These are phyloP conservation scores for Firmiana major DNA, from an alignment of 345 rosid genomes.

Conservation along the genomic window DNA sequence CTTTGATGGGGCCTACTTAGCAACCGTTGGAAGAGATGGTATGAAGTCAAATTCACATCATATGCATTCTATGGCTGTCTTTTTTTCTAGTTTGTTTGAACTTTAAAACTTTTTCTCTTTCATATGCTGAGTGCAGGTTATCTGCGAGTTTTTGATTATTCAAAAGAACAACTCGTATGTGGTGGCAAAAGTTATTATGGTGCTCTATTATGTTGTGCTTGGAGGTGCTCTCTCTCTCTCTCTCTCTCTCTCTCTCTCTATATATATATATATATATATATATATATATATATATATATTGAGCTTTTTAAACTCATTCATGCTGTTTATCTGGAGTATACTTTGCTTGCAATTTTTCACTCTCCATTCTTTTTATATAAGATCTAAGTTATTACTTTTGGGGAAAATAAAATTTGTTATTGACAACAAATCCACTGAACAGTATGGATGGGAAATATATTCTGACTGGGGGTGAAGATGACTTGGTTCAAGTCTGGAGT, in stretches of 20 bases:
- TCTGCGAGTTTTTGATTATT: conserved; percentile 89
- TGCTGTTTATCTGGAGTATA: conserved; percentile 3
- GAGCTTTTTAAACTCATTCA: not conserved
- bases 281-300: not conserved
- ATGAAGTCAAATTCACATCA: not conserved
- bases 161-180: conserved; percentile 50
- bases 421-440: conserved; percentile 34
- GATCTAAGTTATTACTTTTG: not conserved
- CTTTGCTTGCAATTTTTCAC: not conserved
- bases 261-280: too few species aligned
- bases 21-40: conserved; percentile 99
- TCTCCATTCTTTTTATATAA: conserved; percentile 2
- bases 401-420: not conserved
- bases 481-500: conserved; percentile 99
- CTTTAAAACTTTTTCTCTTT: conserved; percentile 9
- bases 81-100: conserved; percentile 11
- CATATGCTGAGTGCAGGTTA: conserved; percentile 51
- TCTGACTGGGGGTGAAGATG: conserved; percentile 99
- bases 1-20: conserved; percentile 71
- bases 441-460: conserved; percentile 96
- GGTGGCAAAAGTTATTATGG: conserved; percentile 86
- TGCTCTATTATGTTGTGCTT: conserved; percentile 70
- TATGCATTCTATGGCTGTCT: not conserved
- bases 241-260: too few species aligned
- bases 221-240: conserved; percentile 45